These are phyloP conservation scores for Aspergillus nomiae DNA, from an alignment of 2,329 filamentous ascomycete species.

Conservation along the genomic window DNA sequence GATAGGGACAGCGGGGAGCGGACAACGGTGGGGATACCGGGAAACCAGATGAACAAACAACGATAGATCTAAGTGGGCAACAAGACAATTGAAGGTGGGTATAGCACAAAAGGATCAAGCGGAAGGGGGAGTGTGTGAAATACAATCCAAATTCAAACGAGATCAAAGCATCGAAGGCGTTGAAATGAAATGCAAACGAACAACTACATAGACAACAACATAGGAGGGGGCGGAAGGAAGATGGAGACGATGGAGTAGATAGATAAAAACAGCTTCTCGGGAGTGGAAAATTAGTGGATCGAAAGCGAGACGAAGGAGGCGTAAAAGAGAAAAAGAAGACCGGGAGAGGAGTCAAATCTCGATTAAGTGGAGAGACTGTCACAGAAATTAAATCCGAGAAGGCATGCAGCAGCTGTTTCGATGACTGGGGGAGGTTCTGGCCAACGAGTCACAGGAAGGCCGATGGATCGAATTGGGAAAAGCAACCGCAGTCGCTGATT, in stretches of 20 bases:
- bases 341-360: slow-evolving; percentile 9
- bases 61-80: slow-evolving; percentile 1
- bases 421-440: slow-evolving; percentile 17
- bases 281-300: slow-evolving; percentile 11
- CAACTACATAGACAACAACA: neutral
- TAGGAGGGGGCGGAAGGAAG: slow-evolving; percentile 8
- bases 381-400: slow-evolving; percentile 21
- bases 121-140: neutral
- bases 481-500: slow-evolving; percentile 12
- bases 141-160: neutral
- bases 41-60: neutral
- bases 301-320: slow-evolving; percentile 9
- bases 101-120: neutral
- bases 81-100: slow-evolving; percentile 3
- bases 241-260: slow-evolving; percentile 8
- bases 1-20: slow-evolving; percentile 8
- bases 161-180: neutral
- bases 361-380: slow-evolving; percentile 21
- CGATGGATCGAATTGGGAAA: slow-evolving; percentile 20
- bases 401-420: slow-evolving; percentile 16
- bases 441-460: slow-evolving; percentile 17
- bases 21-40: slow-evolving; percentile 1
- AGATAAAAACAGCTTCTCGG: slow-evolving; percentile 7
- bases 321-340: slow-evolving; percentile 16
- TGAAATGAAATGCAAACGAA: neutral